Evolutionary conservation across 805 yeast genomes (phyloP).

Genomic region (Candida taoyuanica): DNA sequence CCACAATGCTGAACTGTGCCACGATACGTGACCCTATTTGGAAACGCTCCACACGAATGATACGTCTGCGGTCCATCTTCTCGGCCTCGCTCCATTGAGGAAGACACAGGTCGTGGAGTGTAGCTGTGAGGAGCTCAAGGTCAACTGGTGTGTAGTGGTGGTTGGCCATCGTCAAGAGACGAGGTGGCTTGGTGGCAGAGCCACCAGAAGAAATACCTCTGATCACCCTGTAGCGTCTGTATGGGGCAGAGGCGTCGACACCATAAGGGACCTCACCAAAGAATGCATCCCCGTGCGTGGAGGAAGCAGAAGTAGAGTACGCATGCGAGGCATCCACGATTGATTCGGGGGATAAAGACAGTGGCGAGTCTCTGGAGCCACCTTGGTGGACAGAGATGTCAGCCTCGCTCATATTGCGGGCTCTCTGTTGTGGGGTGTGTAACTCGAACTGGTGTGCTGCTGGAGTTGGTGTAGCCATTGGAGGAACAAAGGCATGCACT

Average conservation of each 20-base stretch:
- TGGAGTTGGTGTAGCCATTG: slow-evolving; percentile 4
- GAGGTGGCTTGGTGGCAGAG: slow-evolving; percentile 51
- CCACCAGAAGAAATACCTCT: slow-evolving; percentile 61
- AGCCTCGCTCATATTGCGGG: slow-evolving; percentile 15
- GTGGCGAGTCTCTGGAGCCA: slow-evolving; percentile 8
- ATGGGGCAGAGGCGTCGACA: background rate
- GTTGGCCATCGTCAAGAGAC: slow-evolving; percentile 26
- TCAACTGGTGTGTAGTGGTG: slow-evolving; percentile 41
- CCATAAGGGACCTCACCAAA: background rate
- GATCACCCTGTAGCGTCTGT: slow-evolving; percentile 36
- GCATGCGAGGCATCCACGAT: slow-evolving; percentile 6
- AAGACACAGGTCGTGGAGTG: slow-evolving; percentile 43
- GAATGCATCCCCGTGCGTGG: slow-evolving; percentile 3
- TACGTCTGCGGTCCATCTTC: slow-evolving; percentile 46
- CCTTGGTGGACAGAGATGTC: slow-evolving; percentile 8
- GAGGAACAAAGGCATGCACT: slow-evolving; percentile 19
- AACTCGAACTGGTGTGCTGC: slow-evolving; percentile 1
- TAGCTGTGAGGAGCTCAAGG: slow-evolving; percentile 41
- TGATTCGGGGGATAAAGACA: slow-evolving; percentile 20
- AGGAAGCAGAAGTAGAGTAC: slow-evolving; percentile 7
- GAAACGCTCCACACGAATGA: slow-evolving; percentile 51
- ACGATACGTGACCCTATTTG: slow-evolving; percentile 44
- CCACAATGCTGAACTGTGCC: slow-evolving; percentile 48
- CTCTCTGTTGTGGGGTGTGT: slow-evolving; percentile 13
- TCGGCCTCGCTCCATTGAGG: slow-evolving; percentile 48